These are phyloP conservation scores for Arachnomyces sp. DNA, from an alignment of 2,329 filamentous ascomycete genomes.

Conservation along the genomic window DNA sequence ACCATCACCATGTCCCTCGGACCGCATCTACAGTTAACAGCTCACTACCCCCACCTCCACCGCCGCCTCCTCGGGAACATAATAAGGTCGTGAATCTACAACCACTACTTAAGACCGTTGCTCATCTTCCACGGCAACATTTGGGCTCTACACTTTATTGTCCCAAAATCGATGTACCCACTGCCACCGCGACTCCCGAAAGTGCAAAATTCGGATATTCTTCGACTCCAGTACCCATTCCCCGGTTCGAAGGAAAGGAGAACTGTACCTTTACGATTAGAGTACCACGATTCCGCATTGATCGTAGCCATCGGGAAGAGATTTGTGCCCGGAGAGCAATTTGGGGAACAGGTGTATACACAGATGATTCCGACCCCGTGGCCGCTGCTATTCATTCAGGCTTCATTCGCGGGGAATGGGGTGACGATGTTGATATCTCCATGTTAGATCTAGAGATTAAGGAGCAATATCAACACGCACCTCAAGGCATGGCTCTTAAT, in stretches of 20 bases:
- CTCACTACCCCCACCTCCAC: conserved; percentile 32
- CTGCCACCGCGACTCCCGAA: conserved; percentile 31
- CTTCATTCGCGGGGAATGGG: conserved; percentile 85
- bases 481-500: conserved; percentile 37
- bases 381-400: conserved; percentile 89
- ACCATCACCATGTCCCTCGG: conserved; percentile 29
- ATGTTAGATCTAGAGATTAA: conserved; percentile 54
- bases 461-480: conserved; percentile 39
- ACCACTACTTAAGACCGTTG: conserved; percentile 63
- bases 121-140: conserved; percentile 65
- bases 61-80: conserved; percentile 50
- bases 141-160: conserved; percentile 80
- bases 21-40: conserved; percentile 18
- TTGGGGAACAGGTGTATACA: conserved; percentile 93
- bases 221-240: conserved; percentile 62
- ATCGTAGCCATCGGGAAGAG: conserved; percentile 63
- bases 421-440: conserved; percentile 63
- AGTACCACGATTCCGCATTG: conserved; percentile 71
- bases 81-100: conserved; percentile 62
- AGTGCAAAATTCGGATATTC: conserved; percentile 52
- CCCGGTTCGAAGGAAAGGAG: conserved; percentile 67
- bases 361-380: conserved; percentile 88
- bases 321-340: conserved; percentile 73
- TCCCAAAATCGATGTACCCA: conserved; percentile 50
- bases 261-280: conserved; percentile 89